phyloP scores from a whole-genome alignment of 495 filamentous ascomycete species.

The Aspergillus bridgeri region DNA sequence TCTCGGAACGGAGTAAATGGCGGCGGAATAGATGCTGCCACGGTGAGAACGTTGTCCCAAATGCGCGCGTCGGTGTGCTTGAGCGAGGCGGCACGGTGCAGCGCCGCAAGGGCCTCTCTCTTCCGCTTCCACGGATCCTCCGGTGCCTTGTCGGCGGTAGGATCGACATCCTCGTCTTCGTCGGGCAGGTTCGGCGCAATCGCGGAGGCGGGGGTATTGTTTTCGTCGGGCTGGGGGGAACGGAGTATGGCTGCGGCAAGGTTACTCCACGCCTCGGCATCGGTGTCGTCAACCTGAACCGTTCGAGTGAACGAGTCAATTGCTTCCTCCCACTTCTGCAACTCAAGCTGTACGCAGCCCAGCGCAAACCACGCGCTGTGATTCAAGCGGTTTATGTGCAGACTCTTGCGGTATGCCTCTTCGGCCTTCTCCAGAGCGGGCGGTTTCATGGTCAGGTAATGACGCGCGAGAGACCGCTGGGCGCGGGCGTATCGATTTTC shows the following conservation, averaged over 20 bases:
- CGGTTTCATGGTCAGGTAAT: constrained; percentile 59
- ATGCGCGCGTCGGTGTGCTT: constrained; percentile 84
- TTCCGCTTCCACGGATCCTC: constrained; percentile 58
- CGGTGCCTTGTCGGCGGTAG: not conserved
- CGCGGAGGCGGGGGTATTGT: constrained; percentile 21
- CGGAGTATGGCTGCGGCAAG: constrained; percentile 76
- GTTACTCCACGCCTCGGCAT: constrained; percentile 93
- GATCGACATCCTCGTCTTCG: constrained; percentile 35
- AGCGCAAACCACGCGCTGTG: constrained; percentile 82
- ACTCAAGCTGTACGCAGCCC: constrained; percentile 79
- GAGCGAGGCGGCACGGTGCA: constrained; percentile 76
- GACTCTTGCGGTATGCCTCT: constrained; percentile 70
- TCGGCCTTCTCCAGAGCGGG: constrained; percentile 65
- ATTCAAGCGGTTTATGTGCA: constrained; percentile 76
- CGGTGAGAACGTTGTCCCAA: constrained; percentile 90
- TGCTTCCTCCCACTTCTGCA: constrained; percentile 73
- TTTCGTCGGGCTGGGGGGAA: constrained; percentile 34
- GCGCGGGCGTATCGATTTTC: constrained; percentile 77
- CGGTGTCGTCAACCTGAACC: constrained; percentile 78
- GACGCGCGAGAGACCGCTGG: constrained; percentile 78
- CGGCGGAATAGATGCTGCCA: constrained; percentile 72
- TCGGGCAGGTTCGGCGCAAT: constrained; percentile 24
- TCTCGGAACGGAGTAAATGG: constrained; percentile 69
- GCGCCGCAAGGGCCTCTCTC: constrained; percentile 71
- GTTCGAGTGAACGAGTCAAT: constrained; percentile 78